A percentile compares a stretch with the other conserved stretches of the same genome.
phyloP scores from a whole-genome alignment of 148 eudicot genomes.

The Vaccinium vitisidaea region DNA sequence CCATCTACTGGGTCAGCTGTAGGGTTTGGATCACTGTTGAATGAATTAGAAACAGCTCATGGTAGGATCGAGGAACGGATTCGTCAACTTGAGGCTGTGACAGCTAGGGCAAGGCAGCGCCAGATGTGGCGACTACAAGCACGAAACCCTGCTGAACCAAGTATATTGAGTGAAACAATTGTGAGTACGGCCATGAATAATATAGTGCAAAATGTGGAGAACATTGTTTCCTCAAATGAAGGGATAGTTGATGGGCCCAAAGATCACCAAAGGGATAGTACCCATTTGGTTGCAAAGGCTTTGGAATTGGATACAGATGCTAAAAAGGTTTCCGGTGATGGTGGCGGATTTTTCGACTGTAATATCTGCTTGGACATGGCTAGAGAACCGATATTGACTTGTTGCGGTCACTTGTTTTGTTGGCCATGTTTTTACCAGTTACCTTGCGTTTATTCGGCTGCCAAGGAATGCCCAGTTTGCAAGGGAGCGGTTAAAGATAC shows the following conservation, averaged over 20 bases:
- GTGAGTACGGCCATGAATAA: neutral
- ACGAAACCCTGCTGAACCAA: conserved; percentile 21
- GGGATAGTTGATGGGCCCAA: conserved; percentile 10
- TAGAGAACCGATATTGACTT: conserved; percentile 52
- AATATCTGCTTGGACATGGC: conserved; percentile 51
- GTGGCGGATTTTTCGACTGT: conserved; percentile 50
- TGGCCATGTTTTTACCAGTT: conserved; percentile 55
- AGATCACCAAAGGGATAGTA: conserved; percentile 33
- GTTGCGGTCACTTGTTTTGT: conserved; percentile 64
- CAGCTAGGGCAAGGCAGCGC: conserved; percentile 45
- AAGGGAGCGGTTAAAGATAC: conserved; percentile 48
- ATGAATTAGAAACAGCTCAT: conserved; percentile 37
- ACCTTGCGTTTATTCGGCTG: conserved; percentile 30
- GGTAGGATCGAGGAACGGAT: conserved; percentile 51
- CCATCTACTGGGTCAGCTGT: conserved; percentile 18
- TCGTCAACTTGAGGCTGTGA: conserved; percentile 56
- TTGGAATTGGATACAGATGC: conserved; percentile 36
- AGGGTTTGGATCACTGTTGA: conserved; percentile 22
- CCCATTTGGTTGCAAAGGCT: conserved; percentile 40
- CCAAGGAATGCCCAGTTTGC: conserved; percentile 60
- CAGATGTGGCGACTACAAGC: conserved; percentile 31
- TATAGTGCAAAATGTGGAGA: conserved; percentile 3
- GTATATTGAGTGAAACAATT: neutral
- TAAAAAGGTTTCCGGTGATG: conserved; percentile 19
- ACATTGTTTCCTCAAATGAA: neutral